phyloP scores from a whole-genome alignment of 257 asterid species.

The Penstemon barbatus region DNA sequence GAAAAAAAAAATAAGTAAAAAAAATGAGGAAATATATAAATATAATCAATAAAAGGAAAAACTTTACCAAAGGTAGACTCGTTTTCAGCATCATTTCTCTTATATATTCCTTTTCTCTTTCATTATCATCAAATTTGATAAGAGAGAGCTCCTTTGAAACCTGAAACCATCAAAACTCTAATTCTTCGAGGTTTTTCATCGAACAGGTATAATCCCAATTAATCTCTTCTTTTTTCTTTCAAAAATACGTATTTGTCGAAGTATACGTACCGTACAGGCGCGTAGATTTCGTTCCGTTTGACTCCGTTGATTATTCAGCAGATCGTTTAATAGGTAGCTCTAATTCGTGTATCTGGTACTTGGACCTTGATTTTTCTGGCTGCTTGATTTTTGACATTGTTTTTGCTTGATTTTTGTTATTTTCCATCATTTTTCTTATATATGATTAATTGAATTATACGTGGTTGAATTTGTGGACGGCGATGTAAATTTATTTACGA shows the following conservation, averaged over 20 bases:
- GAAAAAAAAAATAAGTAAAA: neutral
- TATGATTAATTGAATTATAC: conserved; percentile 8
- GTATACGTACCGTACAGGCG: neutral
- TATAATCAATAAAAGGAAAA: neutral
- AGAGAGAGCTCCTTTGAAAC: neutral
- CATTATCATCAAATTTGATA: neutral
- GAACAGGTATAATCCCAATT: conserved; percentile 1
- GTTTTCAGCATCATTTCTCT: neutral
- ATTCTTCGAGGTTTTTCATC: neutral
- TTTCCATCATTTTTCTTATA: neutral
- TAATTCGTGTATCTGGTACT: neutral
- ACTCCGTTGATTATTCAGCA: neutral
- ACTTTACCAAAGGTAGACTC: conserved; percentile 6
- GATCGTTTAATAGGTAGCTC: conserved; percentile 1
- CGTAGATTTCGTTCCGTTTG: neutral
- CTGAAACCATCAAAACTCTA: neutral
- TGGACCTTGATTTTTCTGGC: neutral
- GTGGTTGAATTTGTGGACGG: conserved; percentile 24
- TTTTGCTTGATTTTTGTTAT: neutral
- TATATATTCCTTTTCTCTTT: neutral
- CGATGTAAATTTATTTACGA: neutral
- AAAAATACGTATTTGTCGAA: neutral
- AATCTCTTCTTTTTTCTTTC: neutral
- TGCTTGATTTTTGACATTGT: neutral
- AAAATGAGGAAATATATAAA: neutral